Conservation (phyloP, 805 yeast genomes). For the Starmerella floricola region DNA sequence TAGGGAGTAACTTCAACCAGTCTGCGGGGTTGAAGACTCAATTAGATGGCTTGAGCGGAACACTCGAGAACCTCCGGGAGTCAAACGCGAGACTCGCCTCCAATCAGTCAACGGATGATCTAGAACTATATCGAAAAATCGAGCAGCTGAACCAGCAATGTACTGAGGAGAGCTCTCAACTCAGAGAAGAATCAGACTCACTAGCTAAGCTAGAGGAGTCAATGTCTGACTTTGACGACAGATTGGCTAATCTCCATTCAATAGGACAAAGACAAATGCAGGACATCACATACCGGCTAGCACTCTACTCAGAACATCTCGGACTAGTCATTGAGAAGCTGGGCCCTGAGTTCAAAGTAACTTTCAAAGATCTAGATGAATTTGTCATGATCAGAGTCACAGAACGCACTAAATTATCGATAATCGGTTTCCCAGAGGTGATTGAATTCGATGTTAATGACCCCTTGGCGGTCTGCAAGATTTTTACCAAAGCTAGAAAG, state of each 20-base stretch:
- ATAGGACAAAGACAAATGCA: no score
- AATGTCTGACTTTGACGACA: no score
- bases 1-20: constrained; percentile 1
- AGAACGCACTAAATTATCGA: not conserved
- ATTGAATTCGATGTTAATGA: not conserved
- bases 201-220: no score
- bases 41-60: not conserved
- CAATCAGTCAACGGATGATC: not conserved
- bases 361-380: no score
- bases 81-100: constrained; percentile 2
- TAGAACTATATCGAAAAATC: not conserved
- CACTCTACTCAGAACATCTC: no score
- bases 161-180: not conserved
- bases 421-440: not conserved
- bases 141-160: not conserved
- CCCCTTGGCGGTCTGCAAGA: not conserved
- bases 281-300: no score
- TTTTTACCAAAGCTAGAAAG: not conserved
- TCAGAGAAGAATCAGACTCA: no score
- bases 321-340: no score
- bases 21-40: not conserved
- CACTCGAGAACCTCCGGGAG: not conserved
- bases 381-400: not conserved
- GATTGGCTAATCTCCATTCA: no score
- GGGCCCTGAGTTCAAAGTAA: no score